These are phyloP conservation scores for Penicillium flavigenum DNA, from an alignment of 495 filamentous ascomycete species.

Conservation along the genomic window DNA sequence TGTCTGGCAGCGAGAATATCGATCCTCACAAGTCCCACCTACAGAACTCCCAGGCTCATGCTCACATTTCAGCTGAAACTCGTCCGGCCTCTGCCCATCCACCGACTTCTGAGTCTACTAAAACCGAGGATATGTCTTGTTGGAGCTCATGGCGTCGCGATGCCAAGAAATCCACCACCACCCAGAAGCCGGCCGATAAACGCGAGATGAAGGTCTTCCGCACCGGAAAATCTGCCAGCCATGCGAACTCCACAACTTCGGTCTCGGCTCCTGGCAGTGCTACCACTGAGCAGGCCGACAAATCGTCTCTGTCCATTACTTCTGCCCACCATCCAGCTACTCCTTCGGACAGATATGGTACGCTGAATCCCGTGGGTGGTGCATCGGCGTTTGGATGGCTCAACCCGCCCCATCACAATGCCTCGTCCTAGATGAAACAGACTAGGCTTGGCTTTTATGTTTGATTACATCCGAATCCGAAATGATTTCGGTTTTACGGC, in stretches of 20 bases:
- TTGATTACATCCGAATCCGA: conserved; percentile 1
- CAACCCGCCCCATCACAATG: conserved; percentile 39
- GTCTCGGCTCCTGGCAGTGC: conserved; percentile 29
- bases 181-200: conserved; percentile 40
- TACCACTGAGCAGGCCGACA: conserved; percentile 28
- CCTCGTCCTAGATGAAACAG: conserved; percentile 31
- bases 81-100: conserved; percentile 26
- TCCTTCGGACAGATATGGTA: conserved; percentile 28
- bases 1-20: conserved; percentile 34
- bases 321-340: conserved; percentile 25
- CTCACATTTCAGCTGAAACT: not conserved
- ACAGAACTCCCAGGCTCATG: conserved; percentile 1
- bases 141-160: conserved; percentile 70
- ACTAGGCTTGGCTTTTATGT: conserved; percentile 22
- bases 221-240: conserved; percentile 54
- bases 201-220: conserved; percentile 80
- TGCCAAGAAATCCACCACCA: conserved; percentile 41
- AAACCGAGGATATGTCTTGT: conserved; percentile 52
- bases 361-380: conserved; percentile 79
- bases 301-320: conserved; percentile 12
- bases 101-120: conserved; percentile 34
- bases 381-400: conserved; percentile 98
- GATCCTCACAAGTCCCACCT: conserved; percentile 39
- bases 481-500: conserved; percentile 5
- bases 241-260: conserved; percentile 36